Evolutionary conservation across 805 yeast genomes (phyloP).

Genomic region (Ogataea paradorogensis): DNA sequence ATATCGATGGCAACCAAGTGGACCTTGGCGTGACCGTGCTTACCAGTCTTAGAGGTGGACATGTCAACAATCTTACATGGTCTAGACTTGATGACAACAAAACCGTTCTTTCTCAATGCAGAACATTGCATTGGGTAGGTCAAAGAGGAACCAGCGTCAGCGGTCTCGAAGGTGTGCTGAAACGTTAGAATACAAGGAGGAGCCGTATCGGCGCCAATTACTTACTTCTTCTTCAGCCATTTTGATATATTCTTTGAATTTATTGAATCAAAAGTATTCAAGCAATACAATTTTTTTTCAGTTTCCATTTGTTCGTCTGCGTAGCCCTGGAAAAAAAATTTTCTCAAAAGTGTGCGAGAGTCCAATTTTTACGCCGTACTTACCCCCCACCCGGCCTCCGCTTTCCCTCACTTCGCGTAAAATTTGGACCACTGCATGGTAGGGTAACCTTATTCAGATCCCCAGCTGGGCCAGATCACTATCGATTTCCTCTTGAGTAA

Average conservation of each 20-base stretch:
- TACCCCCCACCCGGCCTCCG: neutral
- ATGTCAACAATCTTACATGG: slow-evolving; percentile 99
- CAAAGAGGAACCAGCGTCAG: slow-evolving; percentile 97
- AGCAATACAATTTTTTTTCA: slow-evolving; percentile 17
- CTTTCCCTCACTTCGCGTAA: slow-evolving; percentile 1
- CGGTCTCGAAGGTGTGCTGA: slow-evolving; percentile 94
- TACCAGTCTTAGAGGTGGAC: slow-evolving; percentile 99
- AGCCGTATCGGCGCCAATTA: slow-evolving; percentile 1
- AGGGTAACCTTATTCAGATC: slow-evolving; percentile 8
- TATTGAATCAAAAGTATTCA: slow-evolving; percentile 15
- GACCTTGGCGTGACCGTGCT: slow-evolving; percentile 99
- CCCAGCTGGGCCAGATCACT: slow-evolving; percentile 21
- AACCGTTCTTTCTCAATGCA: slow-evolving; percentile 99
- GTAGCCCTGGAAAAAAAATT: slow-evolving; percentile 15
- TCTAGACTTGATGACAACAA: slow-evolving; percentile 97
- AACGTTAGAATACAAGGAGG: slow-evolving; percentile 9
- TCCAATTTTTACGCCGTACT: slow-evolving; percentile 5
- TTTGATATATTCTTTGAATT: slow-evolving; percentile 16
- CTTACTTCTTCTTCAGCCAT: slow-evolving; percentile 39
- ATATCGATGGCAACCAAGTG: slow-evolving; percentile 98
- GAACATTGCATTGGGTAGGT: slow-evolving; percentile 99
- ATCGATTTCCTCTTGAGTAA: slow-evolving; percentile 29
- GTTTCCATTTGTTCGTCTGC: slow-evolving; percentile 14
- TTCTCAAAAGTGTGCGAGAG: slow-evolving; percentile 4
- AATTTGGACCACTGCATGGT: slow-evolving; percentile 11